A percentile compares a stretch with the other conserved stretches of the same genome.
Evolutionary conservation across 2,329 filamentous ascomycete genomes (phyloP).

Genomic region (Cladophialophora carrionii): DNA sequence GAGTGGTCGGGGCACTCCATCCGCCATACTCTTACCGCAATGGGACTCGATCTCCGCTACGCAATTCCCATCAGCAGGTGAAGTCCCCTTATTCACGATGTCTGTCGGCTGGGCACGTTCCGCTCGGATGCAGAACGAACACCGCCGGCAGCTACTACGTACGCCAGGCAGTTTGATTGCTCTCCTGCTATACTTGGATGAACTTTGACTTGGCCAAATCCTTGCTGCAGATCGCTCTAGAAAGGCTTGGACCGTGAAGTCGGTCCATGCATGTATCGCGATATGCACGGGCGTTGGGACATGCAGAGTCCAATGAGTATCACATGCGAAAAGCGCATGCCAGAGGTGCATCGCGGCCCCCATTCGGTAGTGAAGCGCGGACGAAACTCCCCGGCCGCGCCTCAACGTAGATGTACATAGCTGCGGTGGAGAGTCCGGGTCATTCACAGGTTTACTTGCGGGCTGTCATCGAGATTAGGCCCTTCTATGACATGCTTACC

Average conservation of each 20-base stretch:
- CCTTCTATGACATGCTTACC: not conserved
- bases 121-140: slow-evolving; percentile 1
- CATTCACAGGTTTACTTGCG: not conserved
- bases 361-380: not conserved
- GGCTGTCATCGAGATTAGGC: not conserved
- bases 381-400: not conserved
- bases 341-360: not conserved
- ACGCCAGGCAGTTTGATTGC: not conserved
- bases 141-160: not conserved
- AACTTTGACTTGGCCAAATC: not conserved
- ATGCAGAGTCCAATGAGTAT: not conserved
- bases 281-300: slow-evolving; percentile 4
- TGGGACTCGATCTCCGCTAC: not conserved
- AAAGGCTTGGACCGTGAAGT: not conserved
- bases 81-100: not conserved
- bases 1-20: not conserved
- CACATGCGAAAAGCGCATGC: slow-evolving; percentile 3
- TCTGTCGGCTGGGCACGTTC: slow-evolving; percentile 8
- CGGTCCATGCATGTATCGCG: not conserved
- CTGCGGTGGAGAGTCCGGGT: not conserved
- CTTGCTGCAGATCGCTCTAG: not conserved
- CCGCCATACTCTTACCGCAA: not conserved
- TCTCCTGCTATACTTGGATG: not conserved
- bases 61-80: not conserved
- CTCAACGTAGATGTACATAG: not conserved